A percentile compares a stretch with the other conserved stretches of the same genome.
phyloP scores from a whole-genome alignment of 495 filamentous ascomycete genomes.

The Xylaria palmicola region DNA sequence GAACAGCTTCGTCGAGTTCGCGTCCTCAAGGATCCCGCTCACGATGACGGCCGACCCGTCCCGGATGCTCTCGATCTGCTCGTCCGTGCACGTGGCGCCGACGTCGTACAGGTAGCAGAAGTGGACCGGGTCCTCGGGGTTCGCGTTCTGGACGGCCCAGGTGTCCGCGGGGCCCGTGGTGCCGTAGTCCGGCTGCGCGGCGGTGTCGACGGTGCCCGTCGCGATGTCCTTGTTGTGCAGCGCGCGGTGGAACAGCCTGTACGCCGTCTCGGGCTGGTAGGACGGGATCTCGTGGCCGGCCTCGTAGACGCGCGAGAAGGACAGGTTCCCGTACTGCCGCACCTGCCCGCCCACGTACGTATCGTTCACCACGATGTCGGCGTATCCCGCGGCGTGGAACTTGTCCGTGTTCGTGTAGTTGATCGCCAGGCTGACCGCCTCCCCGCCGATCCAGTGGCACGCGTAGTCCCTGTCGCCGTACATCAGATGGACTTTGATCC shows the following conservation, averaged over 20 bases:
- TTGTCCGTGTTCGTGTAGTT: slow-evolving; percentile 41
- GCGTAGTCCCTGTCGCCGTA: slow-evolving; percentile 63
- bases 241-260: slow-evolving; percentile 60
- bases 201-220: slow-evolving; percentile 56
- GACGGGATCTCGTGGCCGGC: slow-evolving; percentile 71
- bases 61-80: slow-evolving; percentile 48
- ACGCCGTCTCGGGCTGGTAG: slow-evolving; percentile 64
- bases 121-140: slow-evolving; percentile 40
- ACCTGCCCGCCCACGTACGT: slow-evolving; percentile 61
- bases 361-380: slow-evolving; percentile 44
- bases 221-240: slow-evolving; percentile 59
- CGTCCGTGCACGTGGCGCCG: slow-evolving; percentile 48
- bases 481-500: slow-evolving; percentile 65
- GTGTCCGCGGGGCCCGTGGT: slow-evolving; percentile 53
- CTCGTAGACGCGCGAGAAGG: slow-evolving; percentile 68
- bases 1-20: slow-evolving; percentile 37
- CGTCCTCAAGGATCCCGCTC: slow-evolving; percentile 52
- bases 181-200: slow-evolving; percentile 44
- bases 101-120: slow-evolving; percentile 61
- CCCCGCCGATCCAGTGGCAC: slow-evolving; percentile 65
- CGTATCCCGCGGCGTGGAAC: slow-evolving; percentile 59
- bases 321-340: slow-evolving; percentile 65
- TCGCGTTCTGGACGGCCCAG: slow-evolving; percentile 49
- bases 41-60: slow-evolving; percentile 43
- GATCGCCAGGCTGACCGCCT: slow-evolving; percentile 57